These are phyloP conservation scores for Trichoderma sp. DNA, from an alignment of 2,329 filamentous ascomycete genomes.

Conservation along the genomic window DNA sequence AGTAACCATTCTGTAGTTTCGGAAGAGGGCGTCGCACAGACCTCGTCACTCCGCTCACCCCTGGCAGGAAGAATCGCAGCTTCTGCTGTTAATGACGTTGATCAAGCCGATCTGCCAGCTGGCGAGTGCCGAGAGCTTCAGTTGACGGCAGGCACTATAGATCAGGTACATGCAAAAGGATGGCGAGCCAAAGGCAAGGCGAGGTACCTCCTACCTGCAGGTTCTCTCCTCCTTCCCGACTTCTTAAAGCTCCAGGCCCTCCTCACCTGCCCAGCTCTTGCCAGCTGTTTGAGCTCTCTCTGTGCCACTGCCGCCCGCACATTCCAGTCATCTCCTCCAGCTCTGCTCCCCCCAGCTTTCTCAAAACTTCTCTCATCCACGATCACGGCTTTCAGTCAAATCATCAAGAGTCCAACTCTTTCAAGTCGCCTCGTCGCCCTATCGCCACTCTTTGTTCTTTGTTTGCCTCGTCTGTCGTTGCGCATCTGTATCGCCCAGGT, in stretches of 20 bases:
- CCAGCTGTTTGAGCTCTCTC: neutral
- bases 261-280: slow-evolving; percentile 3
- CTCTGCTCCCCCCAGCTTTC: neutral
- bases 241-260: slow-evolving; percentile 13
- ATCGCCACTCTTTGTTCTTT: slow-evolving; percentile 33
- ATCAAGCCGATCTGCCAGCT: slow-evolving; percentile 20
- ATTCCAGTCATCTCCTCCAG: neutral
- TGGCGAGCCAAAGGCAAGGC: neutral
- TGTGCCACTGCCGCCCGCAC: neutral
- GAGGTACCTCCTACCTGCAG: neutral
- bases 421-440: slow-evolving; percentile 21
- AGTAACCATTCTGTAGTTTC: slow-evolving; percentile 2
- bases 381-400: slow-evolving; percentile 18
- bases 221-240: slow-evolving; percentile 2
- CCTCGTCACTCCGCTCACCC: slow-evolving; percentile 11
- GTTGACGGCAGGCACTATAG: neutral
- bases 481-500: slow-evolving; percentile 33
- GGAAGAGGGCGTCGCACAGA: slow-evolving; percentile 1
- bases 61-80: slow-evolving; percentile 3
- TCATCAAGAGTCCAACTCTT: slow-evolving; percentile 19
- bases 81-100: slow-evolving; percentile 15
- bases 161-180: neutral
- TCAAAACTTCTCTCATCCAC: slow-evolving; percentile 3
- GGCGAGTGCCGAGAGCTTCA: slow-evolving; percentile 14
- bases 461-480: slow-evolving; percentile 35